A percentile compares a stretch with the other conserved stretches of the same genome.
Evolutionary conservation across 176 grass and related monocot species (phyloP).

Genomic region (Musa acuminata): DNA sequence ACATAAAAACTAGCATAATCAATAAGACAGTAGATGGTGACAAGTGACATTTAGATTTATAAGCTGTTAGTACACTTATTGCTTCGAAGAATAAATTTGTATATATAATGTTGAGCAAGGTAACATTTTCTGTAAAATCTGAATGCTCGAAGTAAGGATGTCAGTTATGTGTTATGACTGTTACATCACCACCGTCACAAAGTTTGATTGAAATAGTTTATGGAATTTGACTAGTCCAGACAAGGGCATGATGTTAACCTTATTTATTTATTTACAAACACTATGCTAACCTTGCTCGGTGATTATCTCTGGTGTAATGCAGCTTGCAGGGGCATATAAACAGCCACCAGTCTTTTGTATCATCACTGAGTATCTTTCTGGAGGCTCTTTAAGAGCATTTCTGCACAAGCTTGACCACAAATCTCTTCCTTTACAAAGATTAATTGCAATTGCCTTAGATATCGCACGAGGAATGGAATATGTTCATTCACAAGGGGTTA

Average conservation of each 20-base stretch:
- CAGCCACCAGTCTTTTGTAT: conserved; percentile 66
- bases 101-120: too few species aligned
- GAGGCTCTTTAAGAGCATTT: conserved; percentile 72
- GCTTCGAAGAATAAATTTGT: too few species aligned
- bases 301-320: conserved; percentile 24
- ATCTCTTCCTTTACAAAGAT: conserved; percentile 47
- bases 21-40: too few species aligned
- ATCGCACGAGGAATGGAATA: conserved; percentile 76
- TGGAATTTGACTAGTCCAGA: neutral
- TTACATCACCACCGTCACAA: too few species aligned
- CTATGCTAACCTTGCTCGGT: too few species aligned
- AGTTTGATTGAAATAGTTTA: neutral
- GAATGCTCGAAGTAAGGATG: too few species aligned
- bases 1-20: too few species aligned
- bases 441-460: conserved; percentile 58
- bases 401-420: conserved; percentile 75
- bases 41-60: too few species aligned
- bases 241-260: neutral
- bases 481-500: conserved; percentile 73
- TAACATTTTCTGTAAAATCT: too few species aligned
- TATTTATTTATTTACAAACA: neutral
- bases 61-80: too few species aligned
- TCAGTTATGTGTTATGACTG: too few species aligned
- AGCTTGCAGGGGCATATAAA: conserved; percentile 65
- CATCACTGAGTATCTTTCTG: conserved; percentile 71